Evolutionary conservation across 768 basidiomycete genomes (phyloP).

Genomic region (Exidia glandulosa): DNA sequence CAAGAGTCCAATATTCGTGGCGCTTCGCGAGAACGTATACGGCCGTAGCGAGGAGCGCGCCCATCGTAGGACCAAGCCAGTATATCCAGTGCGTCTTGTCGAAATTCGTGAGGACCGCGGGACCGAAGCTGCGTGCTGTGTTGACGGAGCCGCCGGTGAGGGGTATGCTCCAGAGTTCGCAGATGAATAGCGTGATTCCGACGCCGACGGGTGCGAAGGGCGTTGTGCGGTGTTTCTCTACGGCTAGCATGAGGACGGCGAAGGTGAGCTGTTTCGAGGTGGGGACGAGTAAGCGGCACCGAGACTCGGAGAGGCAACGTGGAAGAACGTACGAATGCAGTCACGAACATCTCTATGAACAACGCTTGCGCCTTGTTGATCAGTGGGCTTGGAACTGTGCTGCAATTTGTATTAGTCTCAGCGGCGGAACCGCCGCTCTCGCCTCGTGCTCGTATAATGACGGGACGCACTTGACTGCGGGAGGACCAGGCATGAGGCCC

Average conservation of each 20-base stretch:
- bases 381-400: conserved; percentile 32
- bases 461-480: too few relatives aligned
- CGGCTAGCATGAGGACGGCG: conserved; percentile 11
- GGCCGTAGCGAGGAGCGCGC: conserved; percentile 43
- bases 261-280: conserved; percentile 3
- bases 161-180: conserved; percentile 35
- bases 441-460: conserved; percentile 26
- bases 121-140: conserved; percentile 58
- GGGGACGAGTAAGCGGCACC: neutral
- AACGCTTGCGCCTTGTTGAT: conserved; percentile 46
- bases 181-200: conserved; percentile 51
- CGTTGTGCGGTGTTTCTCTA: conserved; percentile 11
- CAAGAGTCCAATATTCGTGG: conserved; percentile 43
- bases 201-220: conserved; percentile 49
- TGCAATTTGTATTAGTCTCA: too few relatives aligned
- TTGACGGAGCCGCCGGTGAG: conserved; percentile 56
- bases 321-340: conserved; percentile 34
- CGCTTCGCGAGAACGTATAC: conserved; percentile 52
- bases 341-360: conserved; percentile 66
- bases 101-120: conserved; percentile 49
- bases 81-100: conserved; percentile 44
- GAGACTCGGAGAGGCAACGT: neutral
- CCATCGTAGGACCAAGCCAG: conserved; percentile 50
- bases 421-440: conserved; percentile 2
- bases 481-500: conserved; percentile 41